Base-by-base conservation (phyloP, 2,329 filamentous ascomycete species). In the Monascus ruber region DNA sequence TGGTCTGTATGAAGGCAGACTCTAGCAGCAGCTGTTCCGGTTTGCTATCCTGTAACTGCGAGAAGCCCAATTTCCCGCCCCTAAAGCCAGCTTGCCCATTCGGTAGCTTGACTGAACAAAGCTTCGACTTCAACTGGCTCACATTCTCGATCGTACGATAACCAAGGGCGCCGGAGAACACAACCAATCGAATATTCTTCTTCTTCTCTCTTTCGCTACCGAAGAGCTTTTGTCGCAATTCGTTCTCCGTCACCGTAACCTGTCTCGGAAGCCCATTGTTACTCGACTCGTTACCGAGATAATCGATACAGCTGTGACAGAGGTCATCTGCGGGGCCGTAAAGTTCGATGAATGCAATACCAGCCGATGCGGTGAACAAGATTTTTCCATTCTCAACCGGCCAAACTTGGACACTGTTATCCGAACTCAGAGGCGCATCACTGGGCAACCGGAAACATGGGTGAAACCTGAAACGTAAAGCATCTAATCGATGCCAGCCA, bases 401-500 rank as follows among this genome's bases (percentile, higher is more conserved):
- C 79, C 85, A 96, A 1, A 85, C 84, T 53, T 94, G 85, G 1
- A 95, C 75, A 47, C 85, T 87, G 29, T 76, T 75, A 49, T 95
- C 88, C 1, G 71, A 63, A 45, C 70, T 73, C 31, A 74, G 58
- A 10, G 74, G 65, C 4, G 74, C 64, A 51, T 96, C 91, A 40
- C 78, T 81, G 0, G 88, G 85, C 38, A 94, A 73, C 39, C 80
- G 74, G 69, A 98, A 96, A 58, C 85, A 87, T 4, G 88, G 86
- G 55, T 98, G 91, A 49, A 81, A 83, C 47, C 87, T 81, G 67
- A 95, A 94, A 31, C 87, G 83, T 38, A 98, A 71, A 39, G 79
- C 79, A 60, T 96, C 91, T 5, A 96, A 73, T 42, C 88, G 77
- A 62, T 95, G 88, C 89, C 89, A 96, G 25, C 71, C 73, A 59